Evolutionary conservation across 495 filamentous ascomycete species (phyloP).

Genomic region (Podospora didyma): DNA sequence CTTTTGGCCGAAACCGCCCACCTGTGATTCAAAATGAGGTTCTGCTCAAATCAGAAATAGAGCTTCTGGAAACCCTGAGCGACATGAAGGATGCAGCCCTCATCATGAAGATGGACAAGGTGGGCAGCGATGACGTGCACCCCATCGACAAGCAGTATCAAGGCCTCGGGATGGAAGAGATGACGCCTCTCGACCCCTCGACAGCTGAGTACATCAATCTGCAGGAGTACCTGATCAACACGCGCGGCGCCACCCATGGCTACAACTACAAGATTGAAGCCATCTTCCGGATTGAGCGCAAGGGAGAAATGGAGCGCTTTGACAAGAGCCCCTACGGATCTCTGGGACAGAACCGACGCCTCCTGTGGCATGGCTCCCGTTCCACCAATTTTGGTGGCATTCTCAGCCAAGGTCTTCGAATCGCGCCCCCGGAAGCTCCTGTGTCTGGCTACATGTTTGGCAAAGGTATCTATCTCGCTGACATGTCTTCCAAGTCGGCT

Average conservation of each 20-base stretch:
- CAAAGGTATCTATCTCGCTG: conserved; percentile 88
- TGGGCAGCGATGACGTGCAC: conserved; percentile 48
- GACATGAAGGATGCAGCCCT: conserved; percentile 78
- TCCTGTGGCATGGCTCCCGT: conserved; percentile 83
- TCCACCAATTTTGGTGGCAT: conserved; percentile 81
- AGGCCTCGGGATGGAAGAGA: conserved; percentile 67
- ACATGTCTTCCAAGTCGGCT: conserved; percentile 70
- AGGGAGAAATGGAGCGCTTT: conserved; percentile 70
- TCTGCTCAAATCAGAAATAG: conserved; percentile 67
- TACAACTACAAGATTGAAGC: conserved; percentile 59
- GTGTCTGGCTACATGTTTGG: conserved; percentile 76
- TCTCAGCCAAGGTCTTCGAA: conserved; percentile 77
- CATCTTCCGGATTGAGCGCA: conserved; percentile 78
- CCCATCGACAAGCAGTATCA: conserved; percentile 67
- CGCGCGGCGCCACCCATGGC: conserved; percentile 58
- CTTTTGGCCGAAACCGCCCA: conserved; percentile 69
- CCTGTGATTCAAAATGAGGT: conserved; percentile 53
- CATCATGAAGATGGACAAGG: conserved; percentile 65
- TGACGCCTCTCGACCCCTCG: conserved; percentile 58
- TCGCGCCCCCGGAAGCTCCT: conserved; percentile 80
- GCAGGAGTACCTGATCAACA: conserved; percentile 61
- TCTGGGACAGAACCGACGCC: conserved; percentile 50
- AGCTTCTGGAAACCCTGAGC: conserved; percentile 68
- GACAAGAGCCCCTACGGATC: conserved; percentile 45
- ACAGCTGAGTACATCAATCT: conserved; percentile 63